These are phyloP conservation scores for Lodderomyces metapsilosis DNA, from an alignment of 1,139 yeast genomes.

Conservation along the genomic window DNA sequence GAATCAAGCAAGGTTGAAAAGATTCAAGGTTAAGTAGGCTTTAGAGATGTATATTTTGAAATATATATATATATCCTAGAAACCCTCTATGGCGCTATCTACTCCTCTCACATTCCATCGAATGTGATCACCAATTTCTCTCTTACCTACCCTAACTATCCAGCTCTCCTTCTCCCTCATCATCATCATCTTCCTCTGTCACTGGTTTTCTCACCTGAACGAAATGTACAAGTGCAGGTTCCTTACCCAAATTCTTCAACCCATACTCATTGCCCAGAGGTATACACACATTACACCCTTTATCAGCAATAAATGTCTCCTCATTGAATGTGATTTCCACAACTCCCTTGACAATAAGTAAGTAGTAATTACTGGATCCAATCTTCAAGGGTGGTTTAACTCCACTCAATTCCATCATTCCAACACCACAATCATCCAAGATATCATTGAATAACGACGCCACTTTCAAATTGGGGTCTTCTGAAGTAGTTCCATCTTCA, in stretches of 20 bases:
- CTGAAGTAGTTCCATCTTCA: constrained; percentile 8
- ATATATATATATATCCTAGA: too few species aligned
- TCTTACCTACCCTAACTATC: too few species aligned
- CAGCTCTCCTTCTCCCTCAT: background rate
- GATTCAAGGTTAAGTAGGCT: background rate
- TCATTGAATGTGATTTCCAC: constrained; percentile 67
- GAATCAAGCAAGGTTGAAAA: constrained; percentile 4
- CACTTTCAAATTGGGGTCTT: constrained; percentile 48
- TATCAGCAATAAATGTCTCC: constrained; percentile 56
- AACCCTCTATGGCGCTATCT: too few species aligned
- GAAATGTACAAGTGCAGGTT: constrained; percentile 65
- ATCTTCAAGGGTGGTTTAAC: constrained; percentile 63
- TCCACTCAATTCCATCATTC: constrained; percentile 71
- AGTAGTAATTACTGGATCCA: constrained; percentile 66
- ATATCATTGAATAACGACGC: constrained; percentile 70
- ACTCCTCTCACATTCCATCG: too few species aligned
- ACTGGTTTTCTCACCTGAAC: constrained; percentile 55
- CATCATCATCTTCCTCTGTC: constrained; percentile 11
- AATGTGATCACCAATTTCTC: too few species aligned
- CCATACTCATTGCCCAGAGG: constrained; percentile 77
- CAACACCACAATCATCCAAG: constrained; percentile 70
- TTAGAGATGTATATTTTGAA: too few species aligned
- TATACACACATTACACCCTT: constrained; percentile 79
- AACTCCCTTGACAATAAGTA: constrained; percentile 70
- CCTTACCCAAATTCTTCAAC: constrained; percentile 56